phyloP scores from a whole-genome alignment of 148 eudicot species.

The Amaranthus palmeri region DNA sequence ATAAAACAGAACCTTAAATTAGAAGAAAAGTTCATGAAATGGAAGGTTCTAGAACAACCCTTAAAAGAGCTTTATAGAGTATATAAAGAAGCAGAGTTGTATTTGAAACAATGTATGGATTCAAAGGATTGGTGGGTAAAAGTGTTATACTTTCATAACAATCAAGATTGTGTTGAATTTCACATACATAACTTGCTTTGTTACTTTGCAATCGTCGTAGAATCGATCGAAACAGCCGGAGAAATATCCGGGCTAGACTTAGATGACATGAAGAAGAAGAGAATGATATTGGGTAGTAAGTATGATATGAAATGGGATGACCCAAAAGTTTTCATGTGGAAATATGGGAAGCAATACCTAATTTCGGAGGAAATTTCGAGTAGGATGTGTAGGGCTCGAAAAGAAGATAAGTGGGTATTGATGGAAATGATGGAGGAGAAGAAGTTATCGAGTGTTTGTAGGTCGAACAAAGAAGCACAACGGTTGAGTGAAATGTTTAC shows the following conservation, averaged over 20 bases:
- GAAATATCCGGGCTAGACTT: slow-evolving; percentile 50
- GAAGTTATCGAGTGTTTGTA: slow-evolving; percentile 14
- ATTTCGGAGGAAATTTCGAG: slow-evolving; percentile 44
- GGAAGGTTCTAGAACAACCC: slow-evolving; percentile 61
- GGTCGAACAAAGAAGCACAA: slow-evolving; percentile 39
- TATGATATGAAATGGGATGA: slow-evolving; percentile 57
- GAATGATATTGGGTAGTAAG: slow-evolving; percentile 40
- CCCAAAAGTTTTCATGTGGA: slow-evolving; percentile 54
- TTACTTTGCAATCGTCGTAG: slow-evolving; percentile 46
- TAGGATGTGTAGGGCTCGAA: slow-evolving; percentile 26
- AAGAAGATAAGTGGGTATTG: slow-evolving; percentile 55
- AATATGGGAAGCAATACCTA: slow-evolving; percentile 52
- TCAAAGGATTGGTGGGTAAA: slow-evolving; percentile 54
- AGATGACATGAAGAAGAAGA: slow-evolving; percentile 64
- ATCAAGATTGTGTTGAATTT: slow-evolving; percentile 44
- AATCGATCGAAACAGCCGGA: slow-evolving; percentile 57
- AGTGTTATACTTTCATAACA: slow-evolving; percentile 41
- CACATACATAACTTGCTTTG: slow-evolving; percentile 53
- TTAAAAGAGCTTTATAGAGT: slow-evolving; percentile 49
- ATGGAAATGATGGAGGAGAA: slow-evolving; percentile 43
- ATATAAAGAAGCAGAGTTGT: slow-evolving; percentile 58
- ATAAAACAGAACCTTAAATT: slow-evolving; percentile 49
- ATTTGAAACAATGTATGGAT: slow-evolving; percentile 46
- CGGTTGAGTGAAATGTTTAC: slow-evolving; percentile 36
- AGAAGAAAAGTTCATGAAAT: slow-evolving; percentile 57